Conservation (phyloP, 495 filamentous ascomycete species). For the Xylaria curta region DNA sequence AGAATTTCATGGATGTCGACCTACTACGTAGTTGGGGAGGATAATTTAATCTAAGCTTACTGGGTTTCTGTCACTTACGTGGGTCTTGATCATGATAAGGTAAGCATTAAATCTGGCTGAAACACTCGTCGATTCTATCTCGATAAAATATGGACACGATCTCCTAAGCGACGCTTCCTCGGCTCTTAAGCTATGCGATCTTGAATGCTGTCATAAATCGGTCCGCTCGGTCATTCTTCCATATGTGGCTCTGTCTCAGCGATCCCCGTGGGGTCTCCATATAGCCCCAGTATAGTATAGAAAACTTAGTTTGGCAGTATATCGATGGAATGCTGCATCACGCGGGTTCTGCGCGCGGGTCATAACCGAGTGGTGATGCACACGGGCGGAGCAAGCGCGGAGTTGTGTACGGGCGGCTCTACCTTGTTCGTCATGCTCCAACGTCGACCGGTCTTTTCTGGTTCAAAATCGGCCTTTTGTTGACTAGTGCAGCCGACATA, state of each 20-base stretch:
- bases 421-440: conserved; percentile 10
- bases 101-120: neutral
- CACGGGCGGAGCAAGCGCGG: neutral
- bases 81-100: neutral
- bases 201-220: conserved; percentile 9
- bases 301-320: neutral
- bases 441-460: neutral
- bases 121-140: conserved; percentile 1
- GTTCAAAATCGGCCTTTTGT: conserved; percentile 1
- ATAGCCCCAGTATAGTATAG: neutral
- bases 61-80: neutral
- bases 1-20: neutral
- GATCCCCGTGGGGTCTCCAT: conserved; percentile 16
- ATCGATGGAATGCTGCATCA: neutral
- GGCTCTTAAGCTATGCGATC: neutral
- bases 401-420: neutral
- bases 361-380: neutral
- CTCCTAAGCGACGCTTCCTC: neutral
- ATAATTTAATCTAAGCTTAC: neutral
- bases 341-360: neutral
- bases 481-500: conserved; percentile 17
- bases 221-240: conserved; percentile 11
- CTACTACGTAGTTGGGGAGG: neutral
- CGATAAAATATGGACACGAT: neutral
- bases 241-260: neutral